These are phyloP conservation scores for Phaeosphaeria sp. DNA, from an alignment of 2,329 filamentous ascomycete species.

Conservation along the genomic window DNA sequence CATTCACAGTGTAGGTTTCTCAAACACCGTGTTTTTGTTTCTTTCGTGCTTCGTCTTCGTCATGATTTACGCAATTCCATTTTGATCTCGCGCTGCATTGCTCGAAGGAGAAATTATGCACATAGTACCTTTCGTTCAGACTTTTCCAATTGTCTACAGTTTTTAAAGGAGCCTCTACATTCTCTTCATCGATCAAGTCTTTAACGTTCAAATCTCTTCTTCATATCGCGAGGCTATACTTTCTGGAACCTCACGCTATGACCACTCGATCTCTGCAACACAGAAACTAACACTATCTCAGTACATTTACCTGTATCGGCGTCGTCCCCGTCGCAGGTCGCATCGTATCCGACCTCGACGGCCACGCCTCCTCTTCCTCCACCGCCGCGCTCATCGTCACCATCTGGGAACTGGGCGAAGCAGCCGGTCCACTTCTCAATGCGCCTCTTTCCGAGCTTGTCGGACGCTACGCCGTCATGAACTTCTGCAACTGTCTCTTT, in stretches of 20 bases:
- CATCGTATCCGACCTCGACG: constrained; percentile 42
- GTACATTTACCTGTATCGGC: constrained; percentile 49
- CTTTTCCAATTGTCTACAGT: not conserved
- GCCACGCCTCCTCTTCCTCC: constrained; percentile 27
- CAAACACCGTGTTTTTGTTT: not conserved
- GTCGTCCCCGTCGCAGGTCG: constrained; percentile 41
- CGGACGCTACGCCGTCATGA: constrained; percentile 42
- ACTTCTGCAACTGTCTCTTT: constrained; percentile 52
- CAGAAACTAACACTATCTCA: constrained; percentile 19
- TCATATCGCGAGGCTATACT: too few relatives aligned
- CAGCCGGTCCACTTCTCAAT: constrained; percentile 42
- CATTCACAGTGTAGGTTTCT: constrained; percentile 42
- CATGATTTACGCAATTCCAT: not conserved
- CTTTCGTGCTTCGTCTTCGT: not conserved
- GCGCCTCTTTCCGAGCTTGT: constrained; percentile 43
- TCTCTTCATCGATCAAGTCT: too few relatives aligned
- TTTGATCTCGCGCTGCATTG: not conserved
- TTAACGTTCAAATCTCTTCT: too few relatives aligned
- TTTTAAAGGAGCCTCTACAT: not conserved
- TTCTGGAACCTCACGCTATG: too few relatives aligned
- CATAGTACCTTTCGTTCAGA: not conserved
- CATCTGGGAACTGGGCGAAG: constrained; percentile 47
- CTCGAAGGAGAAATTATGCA: not conserved
- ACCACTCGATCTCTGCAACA: not conserved
- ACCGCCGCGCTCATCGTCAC: constrained; percentile 42